Evolutionary conservation across 164 flowering plant species (phyloP).

Genomic region (Berberis thunbergii): DNA sequence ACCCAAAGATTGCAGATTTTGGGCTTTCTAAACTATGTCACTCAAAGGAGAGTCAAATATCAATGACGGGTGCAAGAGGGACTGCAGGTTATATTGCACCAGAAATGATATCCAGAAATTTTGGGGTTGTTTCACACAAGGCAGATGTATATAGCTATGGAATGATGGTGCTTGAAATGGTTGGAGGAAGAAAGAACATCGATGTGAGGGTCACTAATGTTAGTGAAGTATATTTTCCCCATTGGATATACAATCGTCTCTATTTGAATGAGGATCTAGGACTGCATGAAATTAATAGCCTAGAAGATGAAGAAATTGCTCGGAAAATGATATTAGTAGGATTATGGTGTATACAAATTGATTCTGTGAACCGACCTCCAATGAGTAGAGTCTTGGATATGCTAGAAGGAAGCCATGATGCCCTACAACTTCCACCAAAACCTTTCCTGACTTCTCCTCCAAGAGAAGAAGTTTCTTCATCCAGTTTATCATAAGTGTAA

Average conservation of each 20-base stretch:
- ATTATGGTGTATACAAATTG: conserved; percentile 38
- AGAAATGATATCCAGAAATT: conserved; percentile 24
- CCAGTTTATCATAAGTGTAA: neutral
- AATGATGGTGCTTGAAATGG: conserved; percentile 45
- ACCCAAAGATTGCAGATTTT: conserved; percentile 38
- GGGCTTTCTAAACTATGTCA: conserved; percentile 32
- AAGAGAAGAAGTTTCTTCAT: conserved; percentile 1
- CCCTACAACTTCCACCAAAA: conserved; percentile 27
- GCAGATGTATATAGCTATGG: conserved; percentile 52
- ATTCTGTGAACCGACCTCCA: conserved; percentile 28
- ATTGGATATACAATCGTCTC: conserved; percentile 28
- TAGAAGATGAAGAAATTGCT: conserved; percentile 14
- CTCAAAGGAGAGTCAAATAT: conserved; percentile 21
- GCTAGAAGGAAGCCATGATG: conserved; percentile 26
- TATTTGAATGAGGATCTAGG: conserved; percentile 12
- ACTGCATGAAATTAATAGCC: conserved; percentile 7
- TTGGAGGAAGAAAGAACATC: conserved; percentile 26
- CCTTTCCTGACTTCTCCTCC: conserved; percentile 21
- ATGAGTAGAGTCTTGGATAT: conserved; percentile 32
- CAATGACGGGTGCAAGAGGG: conserved; percentile 30
- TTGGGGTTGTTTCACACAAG: conserved; percentile 36
- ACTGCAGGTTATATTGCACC: conserved; percentile 44
- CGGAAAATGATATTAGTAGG: conserved; percentile 36
- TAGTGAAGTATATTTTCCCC: conserved; percentile 37
- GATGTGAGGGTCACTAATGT: conserved; percentile 5